Percentiles rank a stretch among this genome's conserved stretches.
phyloP scores from a whole-genome alignment of 345 rosid species.

The Conringia planisiliqua region DNA sequence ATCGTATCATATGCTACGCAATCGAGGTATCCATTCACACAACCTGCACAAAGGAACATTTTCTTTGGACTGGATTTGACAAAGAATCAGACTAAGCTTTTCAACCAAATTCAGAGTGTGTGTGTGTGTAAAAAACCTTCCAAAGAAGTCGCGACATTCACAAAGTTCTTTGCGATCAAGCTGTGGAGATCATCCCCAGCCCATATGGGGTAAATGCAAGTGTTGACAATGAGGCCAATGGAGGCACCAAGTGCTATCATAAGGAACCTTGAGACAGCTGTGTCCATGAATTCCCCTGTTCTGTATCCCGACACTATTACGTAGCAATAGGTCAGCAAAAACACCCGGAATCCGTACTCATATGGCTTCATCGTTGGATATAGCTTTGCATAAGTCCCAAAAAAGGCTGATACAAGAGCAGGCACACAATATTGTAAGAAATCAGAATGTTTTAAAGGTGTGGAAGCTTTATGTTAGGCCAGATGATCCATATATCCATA shows the following conservation, averaged over 20 bases:
- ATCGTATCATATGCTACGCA: slow-evolving; percentile 62
- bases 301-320: slow-evolving; percentile 75
- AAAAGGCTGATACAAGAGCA: slow-evolving; percentile 45
- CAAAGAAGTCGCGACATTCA: slow-evolving; percentile 69
- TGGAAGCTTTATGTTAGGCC: background rate
- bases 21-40: slow-evolving; percentile 71
- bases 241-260: slow-evolving; percentile 72
- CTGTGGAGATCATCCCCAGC: slow-evolving; percentile 90
- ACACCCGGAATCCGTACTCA: slow-evolving; percentile 87
- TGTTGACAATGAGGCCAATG: slow-evolving; percentile 59
- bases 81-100: background rate
- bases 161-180: slow-evolving; percentile 75
- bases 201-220: slow-evolving; percentile 90
- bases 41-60: slow-evolving; percentile 40
- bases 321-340: slow-evolving; percentile 74
- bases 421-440: slow-evolving; percentile 7
- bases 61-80: slow-evolving; percentile 6
- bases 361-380: slow-evolving; percentile 87
- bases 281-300: slow-evolving; percentile 65
- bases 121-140: slow-evolving; percentile 49
- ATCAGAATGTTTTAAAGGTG: slow-evolving; percentile 7
- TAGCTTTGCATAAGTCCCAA: slow-evolving; percentile 62
- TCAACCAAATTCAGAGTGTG: slow-evolving; percentile 1
- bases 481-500: slow-evolving; percentile 19
- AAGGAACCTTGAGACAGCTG: slow-evolving; percentile 63